Evolutionary conservation across 768 basidiomycete species (phyloP), one percentile per base, ranked within the genome.

Genomic region (Thelephora ganbajun): DNA sequence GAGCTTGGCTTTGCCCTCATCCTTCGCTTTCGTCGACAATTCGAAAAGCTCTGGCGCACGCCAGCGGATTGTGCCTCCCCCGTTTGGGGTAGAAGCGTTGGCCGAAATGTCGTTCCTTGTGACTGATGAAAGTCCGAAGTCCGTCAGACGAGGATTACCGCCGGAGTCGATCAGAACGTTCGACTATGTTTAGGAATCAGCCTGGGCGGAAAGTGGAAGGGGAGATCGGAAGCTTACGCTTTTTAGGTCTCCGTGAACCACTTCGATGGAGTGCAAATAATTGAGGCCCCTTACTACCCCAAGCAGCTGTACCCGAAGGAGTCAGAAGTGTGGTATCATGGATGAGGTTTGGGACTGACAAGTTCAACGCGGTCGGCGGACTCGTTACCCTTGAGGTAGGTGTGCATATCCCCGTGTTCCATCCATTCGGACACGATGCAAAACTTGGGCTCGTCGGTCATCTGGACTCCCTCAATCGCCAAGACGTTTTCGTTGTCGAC

Each of bases 391-490:
- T 23, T 39, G 16, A 48, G 34, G n/a, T 41, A 48, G 5, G 6
- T 6, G n/a, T 12, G n/a, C 11, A 48, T 12, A 13, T 33, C 2
- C 19, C 47, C 47, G 16, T 44, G 35, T 18, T 33, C 14, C 47
- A 48, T 48, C 47, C 47, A 48, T 36, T 36, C 16, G 11, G 39
- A 48, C 6, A 48, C 47, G 11, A 48, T 18, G 20, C 16, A 33
- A 2, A 41, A 14, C 39, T 6, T 22, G 18, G 44, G 16, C 16
- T 11, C 12, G 23, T 2, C 19, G 6, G 12, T 14, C 33, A 19
- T 41, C 1, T 16, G 30, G 9, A 88, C 89, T 12, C 47, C 47
- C 16, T 20, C 20, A 20, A 48, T 36, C 13, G 39, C 16, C 11
- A 23, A 13, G 18, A 48, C 37, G 16, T 48, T 44, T 5, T 6